These are phyloP conservation scores for Talaromyces piceae DNA, from an alignment of 2,329 filamentous ascomycete species.

Conservation along the genomic window DNA sequence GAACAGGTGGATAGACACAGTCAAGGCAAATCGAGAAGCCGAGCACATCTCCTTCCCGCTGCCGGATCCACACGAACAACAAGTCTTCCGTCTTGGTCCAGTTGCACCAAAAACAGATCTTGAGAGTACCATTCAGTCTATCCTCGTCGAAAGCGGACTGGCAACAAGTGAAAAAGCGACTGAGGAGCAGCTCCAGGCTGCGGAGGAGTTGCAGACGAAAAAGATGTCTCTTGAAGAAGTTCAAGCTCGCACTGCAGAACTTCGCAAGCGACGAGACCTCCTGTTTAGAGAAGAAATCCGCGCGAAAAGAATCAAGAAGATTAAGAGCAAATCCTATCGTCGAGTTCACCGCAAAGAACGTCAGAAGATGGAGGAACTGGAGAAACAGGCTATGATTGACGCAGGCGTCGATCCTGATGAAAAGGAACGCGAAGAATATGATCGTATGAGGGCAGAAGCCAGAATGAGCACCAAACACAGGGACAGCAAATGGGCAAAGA, in stretches of 20 bases:
- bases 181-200: slow-evolving; percentile 60
- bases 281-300: slow-evolving; percentile 83
- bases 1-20: slow-evolving; percentile 86
- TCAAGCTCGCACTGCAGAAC: slow-evolving; percentile 62
- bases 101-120: slow-evolving; percentile 68
- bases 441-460: slow-evolving; percentile 72
- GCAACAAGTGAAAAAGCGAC: slow-evolving; percentile 51
- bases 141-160: slow-evolving; percentile 83
- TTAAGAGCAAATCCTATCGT: slow-evolving; percentile 94
- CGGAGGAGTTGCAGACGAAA: slow-evolving; percentile 62
- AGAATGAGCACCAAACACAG: slow-evolving; percentile 78
- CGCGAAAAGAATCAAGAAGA: slow-evolving; percentile 92
- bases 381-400: slow-evolving; percentile 51
- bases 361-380: slow-evolving; percentile 51
- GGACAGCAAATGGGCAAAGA: slow-evolving; percentile 89
- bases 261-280: slow-evolving; percentile 73
- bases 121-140: slow-evolving; percentile 76
- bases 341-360: slow-evolving; percentile 80
- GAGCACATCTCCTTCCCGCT: slow-evolving; percentile 88
- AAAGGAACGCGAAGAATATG: slow-evolving; percentile 57
- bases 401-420: slow-evolving; percentile 55
- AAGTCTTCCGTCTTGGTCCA: slow-evolving; percentile 47
- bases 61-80: slow-evolving; percentile 58
- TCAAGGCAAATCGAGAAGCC: slow-evolving; percentile 85
- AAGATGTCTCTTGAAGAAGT: slow-evolving; percentile 66